A percentile compares a stretch with the other conserved stretches of the same genome.
These are phyloP conservation scores for Daldinia decipiens DNA, from an alignment of 495 filamentous ascomycete species.

Conservation along the genomic window DNA sequence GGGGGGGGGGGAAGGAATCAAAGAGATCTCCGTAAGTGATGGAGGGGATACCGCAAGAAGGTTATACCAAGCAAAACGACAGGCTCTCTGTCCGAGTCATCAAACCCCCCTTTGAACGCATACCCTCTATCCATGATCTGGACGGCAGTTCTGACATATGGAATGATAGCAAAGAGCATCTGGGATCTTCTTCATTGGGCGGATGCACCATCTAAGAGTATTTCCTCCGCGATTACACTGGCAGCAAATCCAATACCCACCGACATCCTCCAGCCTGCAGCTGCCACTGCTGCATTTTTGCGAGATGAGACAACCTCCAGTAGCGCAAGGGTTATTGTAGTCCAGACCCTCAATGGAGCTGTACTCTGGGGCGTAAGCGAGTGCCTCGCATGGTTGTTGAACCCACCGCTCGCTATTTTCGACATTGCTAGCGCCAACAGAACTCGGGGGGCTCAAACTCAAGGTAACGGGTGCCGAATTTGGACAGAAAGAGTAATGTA, in stretches of 20 bases:
- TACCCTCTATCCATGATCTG: slow-evolving; percentile 16
- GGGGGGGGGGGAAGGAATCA: not conserved
- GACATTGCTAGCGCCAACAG: not conserved
- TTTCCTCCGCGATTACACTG: slow-evolving; percentile 55
- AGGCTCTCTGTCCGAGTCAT: not conserved
- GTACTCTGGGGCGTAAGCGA: slow-evolving; percentile 42
- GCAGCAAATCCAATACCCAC: slow-evolving; percentile 57
- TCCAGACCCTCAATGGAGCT: slow-evolving; percentile 46
- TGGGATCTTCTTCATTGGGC: slow-evolving; percentile 51
- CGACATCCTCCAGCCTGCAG: slow-evolving; percentile 56
- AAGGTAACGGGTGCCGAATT: slow-evolving; percentile 32
- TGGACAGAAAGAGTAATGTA: slow-evolving; percentile 55
- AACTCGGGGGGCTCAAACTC: not conserved
- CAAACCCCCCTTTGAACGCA: not conserved
- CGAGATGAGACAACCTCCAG: slow-evolving; percentile 54
- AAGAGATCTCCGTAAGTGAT: not conserved
- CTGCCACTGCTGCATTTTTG: slow-evolving; percentile 55
- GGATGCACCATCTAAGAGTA: slow-evolving; percentile 50
- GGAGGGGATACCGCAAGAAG: not conserved
- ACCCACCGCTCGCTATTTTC: slow-evolving; percentile 13
- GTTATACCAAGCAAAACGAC: not conserved
- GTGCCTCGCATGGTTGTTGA: slow-evolving; percentile 38
- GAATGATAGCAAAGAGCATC: slow-evolving; percentile 56
- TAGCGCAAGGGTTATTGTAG: slow-evolving; percentile 54
- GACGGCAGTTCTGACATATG: slow-evolving; percentile 39